Evolutionary conservation across 108 stramenopile genomes (phyloP), one percentile per base, ranked within the genome.

Genomic region (Parietichytrium sp.): DNA sequence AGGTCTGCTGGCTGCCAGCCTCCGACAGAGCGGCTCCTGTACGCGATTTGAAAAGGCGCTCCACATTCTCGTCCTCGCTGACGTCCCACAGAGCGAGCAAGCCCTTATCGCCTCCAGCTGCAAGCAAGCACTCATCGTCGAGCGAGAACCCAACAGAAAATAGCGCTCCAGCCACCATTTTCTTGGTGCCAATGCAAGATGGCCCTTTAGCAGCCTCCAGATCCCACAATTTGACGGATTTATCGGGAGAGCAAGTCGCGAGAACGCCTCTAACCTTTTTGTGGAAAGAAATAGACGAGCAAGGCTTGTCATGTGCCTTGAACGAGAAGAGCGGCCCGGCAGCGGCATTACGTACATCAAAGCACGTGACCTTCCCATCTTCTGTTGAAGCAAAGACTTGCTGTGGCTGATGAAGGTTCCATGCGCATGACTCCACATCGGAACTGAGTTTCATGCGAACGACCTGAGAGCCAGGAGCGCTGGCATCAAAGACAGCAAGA

Each of bases 171-270:
- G 80, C 84, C 50, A 25, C 36, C 47, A 83, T 48, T n/a, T 23
- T 82, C 55, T 85, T 84, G 23, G n/a, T 4, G 1, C 48, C 50
- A n/a, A 80, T 33, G 54, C 20, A 15, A 3, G 4, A 12, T 51
- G 85, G 84, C 27, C 86, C 82, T 6, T 92, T 91, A 15, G 45
- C 16, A 33, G 8, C 49, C 42, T 38, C 48, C 10, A 81, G 33
- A 84, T 98, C 95, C 97, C 97, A 98, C n/a, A 98, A 55, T 33
- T 91, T 89, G 51, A 96, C 95, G 10, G 92, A 93, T 84, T 94
- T 94, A 89, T 98, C 95, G 16, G 90, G 85, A 6, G 94, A 89
- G 54, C 91, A 92, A 3, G 95, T 96, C 30, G 92, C 91, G 81
- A 98, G 81, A 90, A 98, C 89, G 30, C 96, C 96, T 29, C 92